Evolutionary conservation across 257 asterid species (phyloP), one percentile per base, ranked within the genome.

Genomic region (Cynanchum wilfordii): DNA sequence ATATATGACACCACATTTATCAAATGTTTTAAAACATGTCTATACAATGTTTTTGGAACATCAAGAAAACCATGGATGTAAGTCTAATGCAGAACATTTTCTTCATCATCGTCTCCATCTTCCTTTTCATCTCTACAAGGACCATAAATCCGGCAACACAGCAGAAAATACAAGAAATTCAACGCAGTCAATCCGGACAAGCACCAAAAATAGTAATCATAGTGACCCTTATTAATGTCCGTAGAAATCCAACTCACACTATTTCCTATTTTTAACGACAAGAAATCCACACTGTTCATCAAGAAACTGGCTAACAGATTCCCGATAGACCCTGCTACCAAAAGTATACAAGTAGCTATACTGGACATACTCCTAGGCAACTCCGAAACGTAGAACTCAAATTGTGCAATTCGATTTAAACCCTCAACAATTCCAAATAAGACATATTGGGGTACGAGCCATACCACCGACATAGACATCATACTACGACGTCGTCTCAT

Each of bases 301-400:
- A 86, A 67, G 16, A 78, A 73, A 69, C 96, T 89, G 11, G 92
- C 96, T 1, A 81, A 10, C 29, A 91, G 56, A 73, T 76, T 89
- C n/a, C 86, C 91, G 70, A 81, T 17, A 0, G 83, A 72, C 75
- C 63, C 2, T 22, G 90, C 96, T 2, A 87, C 58, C 8, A 79
- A 85, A 20, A 29, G 33, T 7, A 92, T 71, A 6, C 83, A 68
- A 7, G 90, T 51, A 29, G 94, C 96, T 24, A 92, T 79, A 56
- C 96, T 90, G 60, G 96, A 83, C 96, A 90, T 88, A 59, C 90
- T 86, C 57, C 79, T 79, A 0, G 98, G 96, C 7, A 92, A 71
- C 83, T 92, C 96, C 0, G 84, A 79, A 29, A 82, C 84, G 55
- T 83, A 90, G 82, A 90, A 92, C 77, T 92, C 94, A 11, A 75